Evolutionary conservation across 1,284 basidiomycete genomes (phyloP), one percentile per base, ranked within the genome.

Genomic region (Cryptococcus sp.): DNA sequence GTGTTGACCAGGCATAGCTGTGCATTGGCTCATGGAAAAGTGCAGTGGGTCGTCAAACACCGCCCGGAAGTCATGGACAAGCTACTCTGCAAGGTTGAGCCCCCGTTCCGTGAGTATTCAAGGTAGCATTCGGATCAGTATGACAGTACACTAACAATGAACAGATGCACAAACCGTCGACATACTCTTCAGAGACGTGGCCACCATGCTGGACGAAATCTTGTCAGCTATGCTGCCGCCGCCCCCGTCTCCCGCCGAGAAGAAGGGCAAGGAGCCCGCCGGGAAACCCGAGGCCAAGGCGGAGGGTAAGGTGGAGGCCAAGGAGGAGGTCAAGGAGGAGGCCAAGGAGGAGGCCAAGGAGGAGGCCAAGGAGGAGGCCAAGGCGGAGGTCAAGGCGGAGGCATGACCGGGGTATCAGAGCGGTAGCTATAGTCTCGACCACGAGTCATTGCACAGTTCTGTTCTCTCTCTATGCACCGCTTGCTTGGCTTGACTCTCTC

Each of bases 41-140:
- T 8, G 8, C 43, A 70, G 68, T 70, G 68, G 70, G 65, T 72
- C 46, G 52, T 54, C 49, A 63, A 53, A 38, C 45, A 61, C 20
- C 51, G 60, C 11, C 35, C 49, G n/a, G 53, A 52, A 9, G 66
- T 58, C 13, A 45, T 69, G 1, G 54, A 46, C 8, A 46, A 57
- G 16, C 37, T 70, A 42, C 52, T 56, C 1, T 43, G 40, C 5
- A 67, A 70, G 52, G 53, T 72, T 16, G 67, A 72, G 50, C 70
- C 70, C 16, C 70, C 70, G 21, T 68, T 72, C 59, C 61, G 70
- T 72, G 57, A 66, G 70, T 68, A 23, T 23, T 44, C 3, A 7
- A 16, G n/a, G 5, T 11, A 24, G 21, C 47, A 20, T 2, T 24
- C 42, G 24, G 13, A 12, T 44, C n/a, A 44, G 33, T 1, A 16